Conservation (phyloP, 1,284 basidiomycete species). For the Malassezia nana region DNA sequence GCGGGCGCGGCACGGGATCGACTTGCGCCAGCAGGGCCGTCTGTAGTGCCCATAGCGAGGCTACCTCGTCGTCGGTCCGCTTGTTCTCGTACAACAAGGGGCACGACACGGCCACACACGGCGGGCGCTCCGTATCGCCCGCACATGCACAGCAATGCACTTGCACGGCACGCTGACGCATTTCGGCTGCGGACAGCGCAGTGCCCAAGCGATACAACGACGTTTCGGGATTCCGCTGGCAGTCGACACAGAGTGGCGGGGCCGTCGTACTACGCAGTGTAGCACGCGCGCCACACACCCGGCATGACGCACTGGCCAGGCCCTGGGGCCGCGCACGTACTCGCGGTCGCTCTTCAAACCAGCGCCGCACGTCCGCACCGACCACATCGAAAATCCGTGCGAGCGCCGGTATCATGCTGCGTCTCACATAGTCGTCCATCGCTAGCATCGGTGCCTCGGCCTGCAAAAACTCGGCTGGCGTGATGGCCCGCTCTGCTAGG, state of each 20-base stretch:
- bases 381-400: constrained; percentile 82
- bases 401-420: constrained; percentile 77
- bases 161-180: constrained; percentile 19
- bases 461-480: constrained; percentile 64
- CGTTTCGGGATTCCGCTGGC: constrained; percentile 9
- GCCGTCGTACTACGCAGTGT: constrained; percentile 4
- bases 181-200: constrained; percentile 18
- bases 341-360: constrained; percentile 84
- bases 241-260: constrained; percentile 14
- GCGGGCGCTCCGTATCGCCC: constrained; percentile 7
- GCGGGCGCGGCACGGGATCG: neutral
- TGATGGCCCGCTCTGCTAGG: constrained; percentile 70
- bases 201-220: constrained; percentile 16
- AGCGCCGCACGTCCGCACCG: constrained; percentile 74
- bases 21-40: neutral
- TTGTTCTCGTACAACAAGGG: constrained; percentile 32
- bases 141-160: constrained; percentile 31
- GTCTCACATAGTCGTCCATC: constrained; percentile 77
- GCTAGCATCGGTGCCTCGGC: constrained; percentile 60
- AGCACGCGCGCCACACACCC: constrained; percentile 30
- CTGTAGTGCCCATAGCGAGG: neutral
- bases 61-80: constrained; percentile 9
- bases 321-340: constrained; percentile 68
- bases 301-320: constrained; percentile 51
- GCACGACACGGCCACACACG: constrained; percentile 39